Base-by-base conservation (phyloP, 768 basidiomycete species). In the Hygrophoropsis aurantiaca region DNA sequence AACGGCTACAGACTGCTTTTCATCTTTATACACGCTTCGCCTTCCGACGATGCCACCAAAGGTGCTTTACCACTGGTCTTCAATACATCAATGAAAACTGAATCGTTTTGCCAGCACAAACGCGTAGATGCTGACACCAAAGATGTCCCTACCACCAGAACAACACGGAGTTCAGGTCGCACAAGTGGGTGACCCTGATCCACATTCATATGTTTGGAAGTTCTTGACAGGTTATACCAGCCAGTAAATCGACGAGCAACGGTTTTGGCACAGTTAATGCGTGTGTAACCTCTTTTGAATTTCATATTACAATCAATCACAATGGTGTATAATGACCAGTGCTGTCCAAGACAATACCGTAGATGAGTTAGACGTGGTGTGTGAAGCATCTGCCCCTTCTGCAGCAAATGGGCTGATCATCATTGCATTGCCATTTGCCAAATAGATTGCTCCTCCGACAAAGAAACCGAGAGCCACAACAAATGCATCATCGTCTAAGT, bases 31-130 rank as follows among this genome's bases (percentile, higher is more conserved):
- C n/a, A n/a, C 10, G 5, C 39, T 43, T 34, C 30, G 19, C 21
- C 30, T 27, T 10, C 11, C 34, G 23, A 33, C 8, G 51, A 74
- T 74, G 74, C 64, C 71, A 34, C 66, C 69, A 19, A 73, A 74
- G 52, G 71, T 71, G 36, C n/a, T 11, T 49, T 54, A 42, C 20
- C 23, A 5, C n/a, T 16, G 7, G 19, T 20, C 35, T 37, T 9
- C 23, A 37, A 21, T 26, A 11, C 34, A 61, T 64, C 59, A 46
- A 61, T 35, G 55, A 25, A 59, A 57, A 44, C 57, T 63, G 47
- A 34, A 58, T 32, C 16, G 6, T 7, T 9, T 33, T 11, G 5
- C 21, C 58, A 87, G 85, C 72, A 85, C 54, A 87, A 86, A 71
- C 81, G 78, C 64, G 64, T 65, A 19, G 75, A 74, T 24, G 73